phyloP scores from a whole-genome alignment of 768 basidiomycete genomes.

The Pleurotus sapidus region DNA sequence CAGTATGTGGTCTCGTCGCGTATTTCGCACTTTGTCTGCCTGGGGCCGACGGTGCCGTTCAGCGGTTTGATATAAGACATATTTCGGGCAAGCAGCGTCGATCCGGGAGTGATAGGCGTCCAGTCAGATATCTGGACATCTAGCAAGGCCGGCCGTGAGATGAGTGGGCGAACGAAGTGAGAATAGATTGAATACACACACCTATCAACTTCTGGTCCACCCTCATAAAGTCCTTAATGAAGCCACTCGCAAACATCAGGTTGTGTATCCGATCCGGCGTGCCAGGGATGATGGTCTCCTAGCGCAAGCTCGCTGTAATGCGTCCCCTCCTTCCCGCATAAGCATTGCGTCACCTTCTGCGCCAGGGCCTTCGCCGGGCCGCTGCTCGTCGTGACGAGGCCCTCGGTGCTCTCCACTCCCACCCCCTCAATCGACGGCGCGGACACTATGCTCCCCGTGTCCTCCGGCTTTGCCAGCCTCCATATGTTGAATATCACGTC shows the following conservation, averaged over 20 bases:
- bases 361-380: constrained; percentile 11
- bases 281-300: constrained; percentile 78
- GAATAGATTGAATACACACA: constrained; percentile 32
- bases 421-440: constrained; percentile 16
- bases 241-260: constrained; percentile 93
- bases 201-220: constrained; percentile 88
- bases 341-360: constrained; percentile 67
- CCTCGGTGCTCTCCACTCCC: constrained; percentile 8
- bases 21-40: constrained; percentile 94
- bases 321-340: constrained; percentile 64
- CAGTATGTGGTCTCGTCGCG: constrained; percentile 77
- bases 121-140: constrained; percentile 97
- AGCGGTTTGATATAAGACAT: constrained; percentile 98
- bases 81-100: constrained; percentile 75
- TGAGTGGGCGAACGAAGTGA: neutral
- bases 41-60: constrained; percentile 85
- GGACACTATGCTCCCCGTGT: constrained; percentile 31
- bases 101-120: constrained; percentile 62
- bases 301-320: constrained; percentile 76
- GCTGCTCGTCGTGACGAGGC: constrained; percentile 5
- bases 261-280: constrained; percentile 95
- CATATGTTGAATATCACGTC: constrained; percentile 97
- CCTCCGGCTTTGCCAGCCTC: constrained; percentile 82
- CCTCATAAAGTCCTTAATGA: constrained; percentile 91
- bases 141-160: constrained; percentile 25